These are phyloP conservation scores for Eucalyptus rudis DNA, from an alignment of 345 rosid genomes.

Conservation along the genomic window DNA sequence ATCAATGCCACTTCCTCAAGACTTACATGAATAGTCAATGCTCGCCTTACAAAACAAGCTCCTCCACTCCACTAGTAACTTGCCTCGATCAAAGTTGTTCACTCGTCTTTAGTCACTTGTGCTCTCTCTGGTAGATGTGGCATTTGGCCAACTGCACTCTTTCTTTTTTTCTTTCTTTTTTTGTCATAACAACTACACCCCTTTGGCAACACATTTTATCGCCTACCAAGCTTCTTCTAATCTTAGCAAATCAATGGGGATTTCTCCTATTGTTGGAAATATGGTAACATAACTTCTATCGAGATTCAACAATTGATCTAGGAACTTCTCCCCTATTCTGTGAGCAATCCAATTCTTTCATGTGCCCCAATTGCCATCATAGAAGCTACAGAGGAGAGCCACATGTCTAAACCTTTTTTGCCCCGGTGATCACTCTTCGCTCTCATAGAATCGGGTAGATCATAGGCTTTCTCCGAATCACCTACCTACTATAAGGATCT, in stretches of 20 bases:
- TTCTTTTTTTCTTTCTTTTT: no score
- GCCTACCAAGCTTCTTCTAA: not conserved
- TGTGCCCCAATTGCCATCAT: not conserved
- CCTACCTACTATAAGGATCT: not conserved
- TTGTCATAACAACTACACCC: not conserved
- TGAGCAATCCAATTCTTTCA: not conserved
- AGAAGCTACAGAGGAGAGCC: not conserved
- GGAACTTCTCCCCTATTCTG: not conserved
- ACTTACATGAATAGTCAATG: not conserved
- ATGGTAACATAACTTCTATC: not conserved
- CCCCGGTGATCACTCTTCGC: not conserved
- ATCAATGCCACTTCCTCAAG: not conserved
- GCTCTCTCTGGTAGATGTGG: not conserved
- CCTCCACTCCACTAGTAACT: not conserved
- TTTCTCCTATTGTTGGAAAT: not conserved
- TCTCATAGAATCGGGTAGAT: not conserved
- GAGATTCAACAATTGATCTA: not conserved
- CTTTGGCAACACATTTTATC: not conserved
- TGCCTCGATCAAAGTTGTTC: not conserved
- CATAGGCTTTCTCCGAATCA: not conserved
- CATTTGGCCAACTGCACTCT: not conserved
- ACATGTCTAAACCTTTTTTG: not conserved
- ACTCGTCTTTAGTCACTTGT: not conserved
- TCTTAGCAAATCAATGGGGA: not conserved
- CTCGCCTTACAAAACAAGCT: not conserved